Evolutionary conservation across 2,329 filamentous ascomycete species (phyloP), one percentile per base, ranked within the genome.

Genomic region (Hyphodiscus sp.): DNA sequence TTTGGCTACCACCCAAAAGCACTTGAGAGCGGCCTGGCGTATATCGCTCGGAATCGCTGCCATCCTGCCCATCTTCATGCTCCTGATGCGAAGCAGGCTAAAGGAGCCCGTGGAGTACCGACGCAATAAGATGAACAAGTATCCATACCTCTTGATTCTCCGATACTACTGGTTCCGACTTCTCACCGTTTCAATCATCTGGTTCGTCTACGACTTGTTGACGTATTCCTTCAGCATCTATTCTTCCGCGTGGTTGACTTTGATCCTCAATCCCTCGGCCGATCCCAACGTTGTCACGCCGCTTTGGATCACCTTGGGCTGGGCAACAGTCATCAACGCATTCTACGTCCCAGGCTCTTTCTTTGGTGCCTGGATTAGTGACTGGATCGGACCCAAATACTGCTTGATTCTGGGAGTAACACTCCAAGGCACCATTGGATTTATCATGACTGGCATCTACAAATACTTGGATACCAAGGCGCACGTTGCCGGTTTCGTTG

Each of bases 191-290:
- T 82, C 81, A 57, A 61, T 85, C 20, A 87, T 95, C 65, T 95
- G 90, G 89, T 94, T 94, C 70, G 79, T 92, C 58, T 95, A 91
- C 67, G 83, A 91, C 52, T 95, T 96, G 70, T 89, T 86, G 1
- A 74, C 83, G 2, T 96, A 96, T 68, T 85, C 87, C 0, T 96
- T 96, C 67, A 80, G 86, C 50, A 89, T 96, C 64, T 96, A 94
- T 73, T 88, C 87, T 0, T 85, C 85, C 1, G 79, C 83, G 1
- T 92, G 95, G 63, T 73, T 95, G 0, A 69, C 74, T 41, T 83
- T 81, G 55, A 79, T 89, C 26, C 82, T 86, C 43, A 80, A 81
- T 26, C 82, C 86, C 43, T 80, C 81, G 10, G 65, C 75, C 0
- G n/a, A n/a, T n/a, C n/a, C n/a, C 63, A 68, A 85, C 0, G 13